phyloP scores from a whole-genome alignment of 2,329 filamentous ascomycete genomes.

The Penicillium rolfsii region DNA sequence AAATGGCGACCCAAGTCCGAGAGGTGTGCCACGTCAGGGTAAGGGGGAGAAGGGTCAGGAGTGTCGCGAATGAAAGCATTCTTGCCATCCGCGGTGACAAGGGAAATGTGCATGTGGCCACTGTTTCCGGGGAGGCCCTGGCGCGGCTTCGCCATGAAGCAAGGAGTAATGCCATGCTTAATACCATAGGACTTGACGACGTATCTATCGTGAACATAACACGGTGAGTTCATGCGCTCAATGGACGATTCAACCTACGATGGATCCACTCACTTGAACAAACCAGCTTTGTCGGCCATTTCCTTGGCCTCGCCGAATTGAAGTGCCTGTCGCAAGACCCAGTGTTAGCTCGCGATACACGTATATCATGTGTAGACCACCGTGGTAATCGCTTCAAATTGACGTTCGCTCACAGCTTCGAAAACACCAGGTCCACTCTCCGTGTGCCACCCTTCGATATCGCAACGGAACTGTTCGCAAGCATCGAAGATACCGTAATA shows the following conservation, averaged over 20 bases:
- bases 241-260: background rate
- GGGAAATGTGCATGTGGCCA: conserved; percentile 91
- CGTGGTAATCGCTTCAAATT: background rate
- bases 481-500: conserved; percentile 86
- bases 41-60: conserved; percentile 71
- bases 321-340: conserved; percentile 59
- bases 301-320: conserved; percentile 84
- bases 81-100: conserved; percentile 76
- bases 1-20: conserved; percentile 92
- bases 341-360: background rate
- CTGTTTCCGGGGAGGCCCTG: conserved; percentile 91
- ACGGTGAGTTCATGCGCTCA: conserved; percentile 14
- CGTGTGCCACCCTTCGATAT: conserved; percentile 94
- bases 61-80: conserved; percentile 80
- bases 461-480: conserved; percentile 75
- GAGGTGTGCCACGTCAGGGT: conserved; percentile 74
- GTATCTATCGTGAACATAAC: conserved; percentile 54
- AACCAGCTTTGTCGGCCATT: conserved; percentile 87
- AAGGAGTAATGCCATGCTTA: conserved; percentile 88
- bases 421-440: conserved; percentile 93
- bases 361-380: background rate
- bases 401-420: conserved; percentile 67
- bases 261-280: conserved; percentile 74
- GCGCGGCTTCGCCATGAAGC: conserved; percentile 98
- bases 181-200: conserved; percentile 86